A percentile compares a stretch with the other conserved stretches of the same genome.
phyloP scores from a whole-genome alignment of 2,329 filamentous ascomycete genomes.

The Pseudofabraea citricarpa region DNA sequence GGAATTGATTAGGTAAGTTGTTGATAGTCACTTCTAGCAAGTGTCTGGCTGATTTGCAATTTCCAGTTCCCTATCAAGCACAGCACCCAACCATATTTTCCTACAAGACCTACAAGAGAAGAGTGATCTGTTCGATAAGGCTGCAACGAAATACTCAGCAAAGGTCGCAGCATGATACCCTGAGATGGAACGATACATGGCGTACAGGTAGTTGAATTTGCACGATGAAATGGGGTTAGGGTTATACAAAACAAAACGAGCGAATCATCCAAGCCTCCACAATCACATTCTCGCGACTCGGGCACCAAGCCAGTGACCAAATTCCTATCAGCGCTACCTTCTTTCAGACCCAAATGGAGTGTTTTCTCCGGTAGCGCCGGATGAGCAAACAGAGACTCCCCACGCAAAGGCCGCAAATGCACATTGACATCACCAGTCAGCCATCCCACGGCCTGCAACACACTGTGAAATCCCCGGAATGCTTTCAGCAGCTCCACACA shows the following conservation, averaged over 20 bases:
- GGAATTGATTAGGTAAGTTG: conserved; percentile 56
- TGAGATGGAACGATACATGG: conserved; percentile 11
- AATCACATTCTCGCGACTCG: neutral
- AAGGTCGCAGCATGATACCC: conserved; percentile 51
- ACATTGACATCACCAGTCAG: conserved; percentile 19
- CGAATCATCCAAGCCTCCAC: conserved; percentile 7
- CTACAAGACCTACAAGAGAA: conserved; percentile 76
- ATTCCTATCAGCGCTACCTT: neutral
- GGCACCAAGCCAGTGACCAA: neutral
- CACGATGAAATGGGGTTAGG: conserved; percentile 9
- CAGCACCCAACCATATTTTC: conserved; percentile 64
- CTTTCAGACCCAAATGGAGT: neutral
- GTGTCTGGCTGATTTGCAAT: conserved; percentile 3
- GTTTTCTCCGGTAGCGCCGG: neutral
- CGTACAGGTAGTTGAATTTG: conserved; percentile 4
- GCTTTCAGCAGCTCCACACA: no score
- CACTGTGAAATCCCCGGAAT: no score
- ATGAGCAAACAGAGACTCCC: conserved; percentile 11
- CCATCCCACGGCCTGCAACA: no score
- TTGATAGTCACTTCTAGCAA: neutral
- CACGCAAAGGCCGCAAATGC: conserved; percentile 10
- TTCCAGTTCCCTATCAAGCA: conserved; percentile 48
- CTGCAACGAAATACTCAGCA: conserved; percentile 78
- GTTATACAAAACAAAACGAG: conserved; percentile 15
- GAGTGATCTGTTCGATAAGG: conserved; percentile 80